Conservation (phyloP, 2,329 filamentous ascomycete genomes). For the Pseudogymnoascus sp. region DNA sequence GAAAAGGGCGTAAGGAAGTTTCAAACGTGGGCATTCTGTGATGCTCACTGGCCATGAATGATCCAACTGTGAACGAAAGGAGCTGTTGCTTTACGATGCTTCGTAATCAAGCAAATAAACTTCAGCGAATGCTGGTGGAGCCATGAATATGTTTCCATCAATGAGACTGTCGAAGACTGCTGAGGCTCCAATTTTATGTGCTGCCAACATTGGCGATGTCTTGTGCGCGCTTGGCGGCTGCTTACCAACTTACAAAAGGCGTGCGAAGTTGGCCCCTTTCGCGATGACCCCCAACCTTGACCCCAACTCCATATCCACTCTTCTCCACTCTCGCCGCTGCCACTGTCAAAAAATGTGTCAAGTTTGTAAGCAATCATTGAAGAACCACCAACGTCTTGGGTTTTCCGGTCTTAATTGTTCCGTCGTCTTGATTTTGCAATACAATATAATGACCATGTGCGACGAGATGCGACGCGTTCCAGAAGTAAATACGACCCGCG, state of each 20-base stretch:
- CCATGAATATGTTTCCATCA: conserved; percentile 2
- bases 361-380: conserved; percentile 6
- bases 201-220: background rate
- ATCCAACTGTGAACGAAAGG: background rate
- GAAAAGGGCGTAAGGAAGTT: background rate
- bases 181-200: background rate
- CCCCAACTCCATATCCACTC: conserved; percentile 1
- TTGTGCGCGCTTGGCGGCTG: conserved; percentile 4
- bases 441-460: background rate
- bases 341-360: conserved; percentile 6
- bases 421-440: conserved; percentile 3
- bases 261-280: conserved; percentile 2
- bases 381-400: background rate
- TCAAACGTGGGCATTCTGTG: background rate
- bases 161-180: background rate
- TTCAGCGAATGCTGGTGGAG: background rate
- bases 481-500: background rate
- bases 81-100: background rate
- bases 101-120: conserved; percentile 7
- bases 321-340: conserved; percentile 8
- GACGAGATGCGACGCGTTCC: background rate
- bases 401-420: conserved; percentile 9
- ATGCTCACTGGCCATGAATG: background rate
- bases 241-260: background rate
- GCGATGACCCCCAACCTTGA: background rate